Percentiles rank a stretch among this genome's conserved stretches.
Conservation (phyloP, 1,139 yeast species). For the Blastobotrys petasosporus region DNA sequence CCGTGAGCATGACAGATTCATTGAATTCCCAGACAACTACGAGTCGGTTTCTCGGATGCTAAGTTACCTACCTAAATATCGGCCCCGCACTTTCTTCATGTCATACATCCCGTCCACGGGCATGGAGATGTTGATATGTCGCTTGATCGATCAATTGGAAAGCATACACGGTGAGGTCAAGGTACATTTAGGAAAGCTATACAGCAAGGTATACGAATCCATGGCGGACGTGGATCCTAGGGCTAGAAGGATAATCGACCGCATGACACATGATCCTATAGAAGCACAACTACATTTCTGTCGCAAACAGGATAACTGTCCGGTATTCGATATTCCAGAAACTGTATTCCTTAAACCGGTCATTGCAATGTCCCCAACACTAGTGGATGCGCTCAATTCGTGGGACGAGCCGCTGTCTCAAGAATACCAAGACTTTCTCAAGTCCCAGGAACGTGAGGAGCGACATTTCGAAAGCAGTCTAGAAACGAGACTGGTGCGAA, state of each 20-base stretch:
- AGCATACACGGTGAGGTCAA: constrained; percentile 21
- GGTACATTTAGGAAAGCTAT: constrained; percentile 35
- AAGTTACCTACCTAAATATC: background rate
- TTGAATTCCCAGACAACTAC: constrained; percentile 1
- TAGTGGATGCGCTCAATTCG: background rate
- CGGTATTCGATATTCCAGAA: background rate
- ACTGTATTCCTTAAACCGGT: constrained; percentile 26
- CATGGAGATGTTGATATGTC: background rate
- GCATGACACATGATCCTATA: background rate
- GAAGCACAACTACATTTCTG: constrained; percentile 3
- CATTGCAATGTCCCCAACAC: background rate
- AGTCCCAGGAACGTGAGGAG: background rate
- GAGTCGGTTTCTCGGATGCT: background rate
- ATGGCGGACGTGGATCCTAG: background rate
- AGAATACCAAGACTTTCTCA: background rate
- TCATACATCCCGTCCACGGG: constrained; percentile 4
- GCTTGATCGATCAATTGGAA: background rate
- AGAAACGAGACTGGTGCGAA: background rate
- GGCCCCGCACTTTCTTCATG: background rate
- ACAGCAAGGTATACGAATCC: constrained; percentile 24
- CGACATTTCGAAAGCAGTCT: too few relatives aligned
- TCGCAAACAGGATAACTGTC: constrained; percentile 1
- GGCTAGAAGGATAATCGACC: background rate
- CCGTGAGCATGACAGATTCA: constrained; percentile 24
- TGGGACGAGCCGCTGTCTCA: background rate